phyloP scores from a whole-genome alignment of 2,329 filamentous ascomycete species.

The Paraphaeosphaeria minitans region DNA sequence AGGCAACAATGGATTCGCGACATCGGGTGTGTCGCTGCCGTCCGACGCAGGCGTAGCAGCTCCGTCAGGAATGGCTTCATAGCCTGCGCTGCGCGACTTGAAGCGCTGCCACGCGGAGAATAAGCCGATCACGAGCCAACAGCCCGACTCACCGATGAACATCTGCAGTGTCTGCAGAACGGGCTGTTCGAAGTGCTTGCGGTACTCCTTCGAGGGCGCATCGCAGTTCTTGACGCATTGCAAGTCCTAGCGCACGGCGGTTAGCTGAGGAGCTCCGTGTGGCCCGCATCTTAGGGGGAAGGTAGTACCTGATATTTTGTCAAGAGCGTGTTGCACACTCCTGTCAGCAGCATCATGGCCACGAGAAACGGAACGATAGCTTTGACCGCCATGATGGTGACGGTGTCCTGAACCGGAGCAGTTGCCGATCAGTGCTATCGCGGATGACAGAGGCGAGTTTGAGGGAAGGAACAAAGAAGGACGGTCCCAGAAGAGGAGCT shows the following conservation, averaged over 20 bases:
- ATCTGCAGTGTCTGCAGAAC: conserved; percentile 96
- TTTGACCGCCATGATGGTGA: conserved; percentile 67
- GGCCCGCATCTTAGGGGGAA: neutral
- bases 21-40: conserved; percentile 51
- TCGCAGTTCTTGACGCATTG: conserved; percentile 95
- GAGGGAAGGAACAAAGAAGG: conserved; percentile 19
- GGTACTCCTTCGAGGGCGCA: conserved; percentile 67
- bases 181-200: conserved; percentile 84
- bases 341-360: conserved; percentile 94
- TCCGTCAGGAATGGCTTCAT: conserved; percentile 64
- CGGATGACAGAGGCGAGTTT: conserved; percentile 18
- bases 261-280: conserved; percentile 23
- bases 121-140: conserved; percentile 85
- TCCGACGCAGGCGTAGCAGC: conserved; percentile 49
- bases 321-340: conserved; percentile 94
- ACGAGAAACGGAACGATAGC: conserved; percentile 82
- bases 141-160: conserved; percentile 96
- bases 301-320: conserved; percentile 86
- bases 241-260: conserved; percentile 70
- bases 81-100: conserved; percentile 59
- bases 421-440: conserved; percentile 14
- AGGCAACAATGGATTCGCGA: conserved; percentile 58
- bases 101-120: conserved; percentile 70
- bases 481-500: conserved; percentile 4
- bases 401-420: conserved; percentile 9